Evolutionary conservation across 192 early-diverging fungal genomes (phyloP), one percentile per base, ranked within the genome.

Genomic region (Coemansia sp.): DNA sequence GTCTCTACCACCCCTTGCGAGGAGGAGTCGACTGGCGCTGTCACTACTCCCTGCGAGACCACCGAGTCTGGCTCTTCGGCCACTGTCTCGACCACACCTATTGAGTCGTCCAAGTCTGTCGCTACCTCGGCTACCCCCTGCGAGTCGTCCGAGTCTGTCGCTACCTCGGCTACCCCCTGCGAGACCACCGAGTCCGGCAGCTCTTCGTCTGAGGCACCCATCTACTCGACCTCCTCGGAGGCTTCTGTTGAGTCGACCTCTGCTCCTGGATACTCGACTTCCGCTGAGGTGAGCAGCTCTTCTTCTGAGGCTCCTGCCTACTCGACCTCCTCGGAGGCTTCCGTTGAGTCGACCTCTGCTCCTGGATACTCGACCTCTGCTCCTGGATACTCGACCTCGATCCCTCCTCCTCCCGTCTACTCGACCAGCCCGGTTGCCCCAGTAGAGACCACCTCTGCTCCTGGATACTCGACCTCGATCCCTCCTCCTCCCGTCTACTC

Each of bases 21-120:
- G 37, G 52, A 53, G 6, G 47, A 48, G 47, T 33, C 50, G 21
- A 21, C 43, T 6, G 3, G 4, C 31, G 4, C 1, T 31, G 31
- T 31, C 4, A 13, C 38, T 9, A 13, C 47, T 5, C 47, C 47
- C 23, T 50, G 47, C 47, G 47, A 50, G 47, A 13, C 64, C 36
- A 52, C 56, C 14, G 65, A 57, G 52, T 50, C 53, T n/a, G 21
- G 23, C 31, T 28, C 31, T 3, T n/a, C 42, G 7, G 42, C 42
- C 18, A 9, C 69, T 11, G 14, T 16, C 25, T 25, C 13, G 3
- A 34, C 53, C 16, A 56, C 53, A 12, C 13, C 53, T 8, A n/a
- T n/a, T n/a, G 66, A 72, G 20, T 57, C 50, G 16, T 68, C 64
- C 16, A 63, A 65, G 63, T 47, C 60, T 23, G 59, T 16, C 62